Base-by-base conservation (phyloP, 2,329 filamentous ascomycete species). In the Amauroascus verrucosus region DNA sequence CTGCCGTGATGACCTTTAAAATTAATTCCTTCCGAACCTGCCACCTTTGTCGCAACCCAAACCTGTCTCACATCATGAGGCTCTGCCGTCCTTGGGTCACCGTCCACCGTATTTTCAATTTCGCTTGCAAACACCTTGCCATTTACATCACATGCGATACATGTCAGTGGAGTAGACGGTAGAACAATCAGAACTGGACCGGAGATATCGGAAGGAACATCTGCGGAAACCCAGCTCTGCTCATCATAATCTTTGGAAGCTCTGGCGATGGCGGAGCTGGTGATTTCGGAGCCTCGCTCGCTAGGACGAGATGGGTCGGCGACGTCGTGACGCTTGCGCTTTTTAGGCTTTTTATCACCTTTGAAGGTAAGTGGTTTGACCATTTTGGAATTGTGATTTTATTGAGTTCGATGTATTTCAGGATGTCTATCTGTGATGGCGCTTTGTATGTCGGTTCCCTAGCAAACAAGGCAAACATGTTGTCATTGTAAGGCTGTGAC, bases 51-150 rank as follows among this genome's bases (percentile, higher is more conserved):
- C 56, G 87, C 88, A 59, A 97, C 81, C 87, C 91, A 98, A 14
- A 98, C 93, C 73, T 96, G 90, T 56, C 91, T 78, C 56, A 97
- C 90, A 67, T 97, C 90, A 69, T 96, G 90, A 48, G 93, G 93
- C 71, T 98, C 93, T 7, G 91, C 88, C 4, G 83, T 95, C n/a
- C 77, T 69, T 2, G 87, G 80, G 65, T 95, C 85, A 24, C 77
- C 82, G 54, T 96, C 90, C 56, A 95, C 79, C 33, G 95, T 84
- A 66, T 97, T 96, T 74, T 95, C 88, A 48, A 98, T 74, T 13
- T 77, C 73, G 61, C 86, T 82, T 4, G 86, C 78, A 69, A 95
- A 98, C 14, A 97, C 85, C 64, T 86, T 87, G 55, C 93, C 93
- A 57, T 82, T 84, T 40, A 86, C 82, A 66, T 98, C 93, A 72